Percentiles rank a stretch among this genome's conserved stretches.
Conservation (phyloP, 2,329 filamentous ascomycete genomes). For the Xylaria polymorpha region DNA sequence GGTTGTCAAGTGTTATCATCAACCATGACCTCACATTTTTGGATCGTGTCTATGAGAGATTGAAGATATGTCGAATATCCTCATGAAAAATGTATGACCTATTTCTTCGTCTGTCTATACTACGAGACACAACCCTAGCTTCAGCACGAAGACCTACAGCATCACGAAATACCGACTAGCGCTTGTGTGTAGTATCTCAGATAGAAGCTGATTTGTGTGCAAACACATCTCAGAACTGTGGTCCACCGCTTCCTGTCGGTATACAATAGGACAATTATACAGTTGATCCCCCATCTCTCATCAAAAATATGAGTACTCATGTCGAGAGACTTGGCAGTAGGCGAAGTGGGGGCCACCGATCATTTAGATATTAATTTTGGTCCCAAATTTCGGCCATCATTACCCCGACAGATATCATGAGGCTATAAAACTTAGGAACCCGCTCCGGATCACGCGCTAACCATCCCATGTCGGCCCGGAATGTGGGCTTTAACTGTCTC, state of each 20-base stretch:
- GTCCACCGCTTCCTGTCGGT: neutral
- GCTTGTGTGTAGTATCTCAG: neutral
- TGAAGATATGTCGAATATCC: neutral
- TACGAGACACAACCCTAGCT: neutral
- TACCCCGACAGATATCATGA: slow-evolving; percentile 6
- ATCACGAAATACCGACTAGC: neutral
- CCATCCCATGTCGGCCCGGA: neutral
- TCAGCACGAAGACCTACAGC: neutral
- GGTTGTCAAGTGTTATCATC: neutral
- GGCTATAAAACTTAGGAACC: neutral
- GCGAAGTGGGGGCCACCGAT: slow-evolving; percentile 2
- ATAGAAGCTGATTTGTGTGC: neutral
- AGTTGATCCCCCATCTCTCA: neutral
- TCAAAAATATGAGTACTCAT: neutral
- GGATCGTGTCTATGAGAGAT: neutral
- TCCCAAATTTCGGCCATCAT: slow-evolving; percentile 17
- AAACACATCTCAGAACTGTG: neutral
- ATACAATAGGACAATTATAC: neutral
- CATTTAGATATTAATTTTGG: neutral
- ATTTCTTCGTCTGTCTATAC: neutral
- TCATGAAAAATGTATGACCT: neutral
- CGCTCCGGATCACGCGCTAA: slow-evolving; percentile 6
- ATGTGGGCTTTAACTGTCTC: too few species aligned
- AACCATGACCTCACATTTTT: neutral
- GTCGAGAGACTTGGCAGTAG: slow-evolving; percentile 22